Evolutionary conservation across 2,329 filamentous ascomycete genomes (phyloP), one percentile per base, ranked within the genome.

Genomic region (Arthrobotrys conoides): DNA sequence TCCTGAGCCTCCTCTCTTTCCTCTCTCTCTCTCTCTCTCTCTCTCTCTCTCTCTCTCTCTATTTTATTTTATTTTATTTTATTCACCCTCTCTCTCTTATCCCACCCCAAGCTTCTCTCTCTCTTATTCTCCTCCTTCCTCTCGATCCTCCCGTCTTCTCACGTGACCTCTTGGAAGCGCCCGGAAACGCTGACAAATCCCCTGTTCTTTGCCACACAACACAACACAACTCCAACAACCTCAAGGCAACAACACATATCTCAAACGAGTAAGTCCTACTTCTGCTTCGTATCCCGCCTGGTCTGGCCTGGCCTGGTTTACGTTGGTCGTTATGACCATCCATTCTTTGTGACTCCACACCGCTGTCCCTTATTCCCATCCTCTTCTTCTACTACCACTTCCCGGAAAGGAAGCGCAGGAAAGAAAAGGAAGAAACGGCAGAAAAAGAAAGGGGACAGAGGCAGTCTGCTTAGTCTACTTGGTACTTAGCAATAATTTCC

Each of bases 171-270:
- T 76, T 76, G 72, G 72, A 77, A 77, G 51, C 53, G 44, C 59
- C 30, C 72, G 72, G 73, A 77, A 77, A 64, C 67, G 73, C 73
- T 77, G 59, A 77, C 73, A 77, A 77, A 77, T 77, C 51, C 63
- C 63, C 70, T 67, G 61, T 55, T 36, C 70, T 76, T 76, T 76
- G 72, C 72, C 72, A 76, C 72, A 76, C 72, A 70, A 70, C 65
- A 38, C 66, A 70, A 70, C 65, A 38, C 66, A 71, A 70, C 48
- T 27, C 49, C 57, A 61, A 61, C 48, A 57, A 33, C 6, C 48
- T 41, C 49, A n/a, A 61, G 22, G 9, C 36, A 61, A 61, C 48
- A 57, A 59, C 65, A 57, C 65, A 69, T 16, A 6, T 16, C 6
- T 22, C 46, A 51, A 41, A 51, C 36, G 30, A 38, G 66, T 70